Base-by-base conservation (phyloP, 345 rosid species). In the Viola odorata region DNA sequence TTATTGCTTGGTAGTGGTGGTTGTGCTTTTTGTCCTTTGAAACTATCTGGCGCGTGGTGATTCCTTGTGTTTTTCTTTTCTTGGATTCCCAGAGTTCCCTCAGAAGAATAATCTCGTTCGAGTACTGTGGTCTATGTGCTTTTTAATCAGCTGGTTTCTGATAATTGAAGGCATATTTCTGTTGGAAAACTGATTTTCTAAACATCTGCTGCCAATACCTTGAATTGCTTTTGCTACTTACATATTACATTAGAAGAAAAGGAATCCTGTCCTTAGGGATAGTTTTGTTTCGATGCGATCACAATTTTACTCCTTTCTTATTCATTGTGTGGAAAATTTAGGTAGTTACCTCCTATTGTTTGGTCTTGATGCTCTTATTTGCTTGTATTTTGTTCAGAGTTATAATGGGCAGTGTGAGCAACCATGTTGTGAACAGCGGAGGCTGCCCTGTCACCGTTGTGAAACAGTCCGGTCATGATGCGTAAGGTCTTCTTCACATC, bases 371-470 rank as follows among this genome's bases (percentile, higher is more conserved):
- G 11, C 50, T 47, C 11, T 9, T 47, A 11, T 47, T 47, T 11
- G 16, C 32, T 10, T 53, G 17, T 48, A 12, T 41, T 5, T n/a
- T 23, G 52, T 63, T 53, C 81, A 87, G 88, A 78, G 89, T 74
- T 61, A 84, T 89, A 51, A 37, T 86, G 81, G 96, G 96, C 57
- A 84, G 96, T 63, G 94, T 89, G 5, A 89, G 96, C 85, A 89
- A 81, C 80, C 77, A 78, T 68, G 91, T 86, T 53, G 88, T 84
- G 72, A 85, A 83, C 69, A 82, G 70, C 40, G 89, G 83, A 6
- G n/a, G 69, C 5, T 89, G 96, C 73, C 95, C 96, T 32, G 79
- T 89, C 16, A 86, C 91, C 0, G 91, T 86, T 13, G 96, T 89
- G 59, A 89, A 89, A 78, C 50, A 57, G 10, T 0, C 57, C 14